Base-by-base conservation (phyloP, 176 grass and related monocot species). In the Oryza officinalis region DNA sequence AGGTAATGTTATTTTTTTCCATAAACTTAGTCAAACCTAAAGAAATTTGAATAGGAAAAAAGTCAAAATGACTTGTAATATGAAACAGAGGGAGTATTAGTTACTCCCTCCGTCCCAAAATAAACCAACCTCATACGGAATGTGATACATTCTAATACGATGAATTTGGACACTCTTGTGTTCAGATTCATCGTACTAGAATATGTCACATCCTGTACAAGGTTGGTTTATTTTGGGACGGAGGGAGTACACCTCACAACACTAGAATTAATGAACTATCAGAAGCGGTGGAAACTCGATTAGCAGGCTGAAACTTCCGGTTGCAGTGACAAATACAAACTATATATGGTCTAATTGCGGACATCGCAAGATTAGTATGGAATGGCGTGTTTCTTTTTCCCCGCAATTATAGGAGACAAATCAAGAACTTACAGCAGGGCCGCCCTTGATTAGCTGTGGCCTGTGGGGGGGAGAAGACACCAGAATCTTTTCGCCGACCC, bases 371-470 rank as follows among this genome's bases (percentile, higher is more conserved):
- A 69, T 17, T 72, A 50, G 20, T 26, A 80, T 46, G 40, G 6
- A 68, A 75, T n/a, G n/a, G 80, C 27, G 40, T 14, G 72, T 0
- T 23, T 71, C 37, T 10, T 27, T n/a, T 30, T 30, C 2, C 28
- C 12, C 44, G 18, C 4, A 54, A 6, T 27, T n/a, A n/a, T 4
- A 43, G 25, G 52, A 50, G 35, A 47, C 28, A 38, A 41, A 52
- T 71, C 50, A 81, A 15, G 65, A 82, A 71, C 91, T 92, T 89
- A 98, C n/a, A n/a, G n/a, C n/a, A n/a, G n/a, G n/a, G n/a, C n/a
- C n/a, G n/a, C 96, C 96, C 10, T 85, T 90, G 81, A 92, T 95
- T 80, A 98, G 83, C 49, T 98, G 86, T 20, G 96, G 87, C 32
- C 32, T 32, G 4, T 32, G 32, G 32, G 32, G 49, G 87, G 79